Evolutionary conservation across 768 basidiomycete genomes (phyloP).

Genomic region (Suillus americanus): DNA sequence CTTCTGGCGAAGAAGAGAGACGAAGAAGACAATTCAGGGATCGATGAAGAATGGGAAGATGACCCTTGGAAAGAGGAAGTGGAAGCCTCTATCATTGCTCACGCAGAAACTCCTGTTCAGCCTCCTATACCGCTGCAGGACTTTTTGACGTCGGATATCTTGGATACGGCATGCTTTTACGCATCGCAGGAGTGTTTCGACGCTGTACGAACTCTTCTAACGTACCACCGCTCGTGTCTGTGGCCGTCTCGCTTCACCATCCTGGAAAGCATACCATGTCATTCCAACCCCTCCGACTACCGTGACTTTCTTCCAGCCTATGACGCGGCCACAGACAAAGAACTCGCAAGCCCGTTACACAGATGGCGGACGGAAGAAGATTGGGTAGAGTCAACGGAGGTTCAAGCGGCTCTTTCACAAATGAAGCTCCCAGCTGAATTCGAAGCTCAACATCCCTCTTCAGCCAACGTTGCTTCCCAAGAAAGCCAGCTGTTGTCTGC

Average conservation of each 20-base stretch:
- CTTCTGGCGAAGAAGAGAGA: slow-evolving; percentile 27
- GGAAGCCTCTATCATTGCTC: slow-evolving; percentile 21
- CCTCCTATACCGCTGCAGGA: slow-evolving; percentile 50
- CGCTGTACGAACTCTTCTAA: slow-evolving; percentile 57
- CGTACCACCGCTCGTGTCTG: slow-evolving; percentile 54
- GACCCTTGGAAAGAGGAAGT: slow-evolving; percentile 67
- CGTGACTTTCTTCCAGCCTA: slow-evolving; percentile 62
- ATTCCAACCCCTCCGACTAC: slow-evolving; percentile 63
- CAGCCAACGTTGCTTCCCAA: slow-evolving; percentile 10
- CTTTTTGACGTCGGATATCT: slow-evolving; percentile 63
- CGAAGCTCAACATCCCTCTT: slow-evolving; percentile 11
- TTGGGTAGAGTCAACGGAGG: slow-evolving; percentile 53
- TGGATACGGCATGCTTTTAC: slow-evolving; percentile 60
- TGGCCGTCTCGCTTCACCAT: slow-evolving; percentile 72
- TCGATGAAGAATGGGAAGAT: slow-evolving; percentile 48
- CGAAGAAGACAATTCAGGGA: slow-evolving; percentile 22
- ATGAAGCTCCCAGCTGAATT: slow-evolving; percentile 12
- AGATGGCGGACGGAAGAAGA: slow-evolving; percentile 57
- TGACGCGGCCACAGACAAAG: slow-evolving; percentile 47
- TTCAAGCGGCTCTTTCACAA: slow-evolving; percentile 42
- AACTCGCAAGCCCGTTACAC: slow-evolving; percentile 32
- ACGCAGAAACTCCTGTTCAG: slow-evolving; percentile 28
- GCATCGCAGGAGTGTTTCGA: slow-evolving; percentile 61
- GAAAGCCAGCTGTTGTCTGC: slow-evolving; percentile 13
- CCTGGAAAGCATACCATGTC: slow-evolving; percentile 72